Conservation (phyloP, 2,329 filamentous ascomycete genomes). For the Huntiella bhutanensis region DNA sequence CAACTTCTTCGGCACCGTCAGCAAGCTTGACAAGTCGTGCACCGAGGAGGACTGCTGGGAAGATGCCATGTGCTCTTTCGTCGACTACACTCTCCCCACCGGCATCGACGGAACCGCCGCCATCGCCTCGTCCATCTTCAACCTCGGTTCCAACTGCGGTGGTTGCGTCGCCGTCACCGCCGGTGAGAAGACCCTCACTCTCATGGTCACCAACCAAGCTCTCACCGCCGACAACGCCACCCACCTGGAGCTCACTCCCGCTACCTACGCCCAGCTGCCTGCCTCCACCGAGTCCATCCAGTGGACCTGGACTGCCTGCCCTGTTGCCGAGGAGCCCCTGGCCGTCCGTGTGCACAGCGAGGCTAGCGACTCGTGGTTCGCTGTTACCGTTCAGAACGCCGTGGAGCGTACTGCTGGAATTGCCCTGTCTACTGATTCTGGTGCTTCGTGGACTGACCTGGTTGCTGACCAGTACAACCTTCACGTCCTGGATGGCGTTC, state of each 20-base stretch:
- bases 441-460: slow-evolving; percentile 7
- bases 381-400: slow-evolving; percentile 13
- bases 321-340: slow-evolving; percentile 10
- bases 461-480: slow-evolving; percentile 8
- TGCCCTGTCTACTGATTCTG: slow-evolving; percentile 8
- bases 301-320: slow-evolving; percentile 10
- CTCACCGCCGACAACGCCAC: slow-evolving; percentile 10
- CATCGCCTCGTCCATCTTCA: slow-evolving; percentile 9
- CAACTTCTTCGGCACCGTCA: slow-evolving; percentile 5
- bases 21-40: slow-evolving; percentile 4
- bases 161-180: slow-evolving; percentile 10
- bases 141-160: slow-evolving; percentile 11
- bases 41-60: slow-evolving; percentile 5
- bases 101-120: slow-evolving; percentile 4
- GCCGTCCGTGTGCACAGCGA: slow-evolving; percentile 13
- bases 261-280: slow-evolving; percentile 9
- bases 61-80: slow-evolving; percentile 6
- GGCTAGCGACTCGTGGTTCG: slow-evolving; percentile 13
- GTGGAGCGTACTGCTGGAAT: slow-evolving; percentile 12
- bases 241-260: slow-evolving; percentile 9
- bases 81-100: slow-evolving; percentile 6
- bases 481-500: slow-evolving; percentile 5
- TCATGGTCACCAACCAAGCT: slow-evolving; percentile 9
- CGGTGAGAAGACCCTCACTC: slow-evolving; percentile 7
- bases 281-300: background rate